Evolutionary conservation across 2,329 filamentous ascomycete genomes (phyloP), one percentile per base, ranked within the genome.

Genomic region (Xylaria hypoxylon): DNA sequence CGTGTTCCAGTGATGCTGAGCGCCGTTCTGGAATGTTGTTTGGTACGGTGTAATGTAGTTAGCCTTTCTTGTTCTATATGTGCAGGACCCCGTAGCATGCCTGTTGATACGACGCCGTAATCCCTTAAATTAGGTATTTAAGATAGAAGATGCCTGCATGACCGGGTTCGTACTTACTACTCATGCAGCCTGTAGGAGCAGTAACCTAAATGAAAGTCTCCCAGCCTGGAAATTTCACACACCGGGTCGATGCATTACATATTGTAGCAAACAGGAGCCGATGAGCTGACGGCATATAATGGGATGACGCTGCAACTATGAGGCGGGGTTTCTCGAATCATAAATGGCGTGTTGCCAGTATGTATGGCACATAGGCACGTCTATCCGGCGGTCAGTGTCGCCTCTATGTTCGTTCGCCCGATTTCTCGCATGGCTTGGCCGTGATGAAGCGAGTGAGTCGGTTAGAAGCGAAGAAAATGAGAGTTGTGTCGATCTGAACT

Each of bases 351-450:
- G 59, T 56, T 66, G 47, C 38, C 50, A 38, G 50, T 56, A 69
- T 67, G 50, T 56, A 69, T 67, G 67, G 67, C 60, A 56, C 58
- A 22, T 28, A 69, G 67, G 67, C 67, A 69, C 67, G 67, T 56
- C 64, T 69, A 62, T 64, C 67, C 67, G 67, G 62, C 64, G 67
- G 67, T 62, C 64, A 67, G 64, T 22, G 53, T 65, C 62, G 59
- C 60, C 64, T 66, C 59, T 44, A 35, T 35, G 44, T 31, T 44
- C 24, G 53, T 44, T 44, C 24, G 53, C 38, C 31, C n/a, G 28
- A 26, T 40, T 59, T 31, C 42, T 60, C 56, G 59, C 50, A 57
- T 52, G 59, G 26, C 66, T 66, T 63, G 63, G 59, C 59, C 31
- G 26, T 22, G 38, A 42, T 48, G 63, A 64, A 47, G 40, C 52